Percentiles rank a stretch among this genome's conserved stretches.
Conservation (phyloP, 2,329 filamentous ascomycete species). For the Fusarium coffeatum region DNA sequence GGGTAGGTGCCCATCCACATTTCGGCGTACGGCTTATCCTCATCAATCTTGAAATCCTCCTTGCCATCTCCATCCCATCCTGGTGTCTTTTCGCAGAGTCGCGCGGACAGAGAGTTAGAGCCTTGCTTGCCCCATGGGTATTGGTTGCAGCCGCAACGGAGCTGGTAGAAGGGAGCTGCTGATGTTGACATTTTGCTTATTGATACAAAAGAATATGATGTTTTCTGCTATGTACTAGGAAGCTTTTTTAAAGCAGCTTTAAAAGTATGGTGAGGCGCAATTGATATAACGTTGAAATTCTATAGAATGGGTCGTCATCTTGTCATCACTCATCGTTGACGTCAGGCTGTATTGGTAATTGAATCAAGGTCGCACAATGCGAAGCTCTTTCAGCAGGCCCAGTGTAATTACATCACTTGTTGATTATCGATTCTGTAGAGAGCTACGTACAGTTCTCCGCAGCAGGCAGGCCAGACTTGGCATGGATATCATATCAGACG, state of each 20-base stretch:
- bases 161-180: conserved; percentile 55
- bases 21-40: conserved; percentile 70
- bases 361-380: conserved; percentile 7
- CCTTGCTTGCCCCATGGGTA: conserved; percentile 80
- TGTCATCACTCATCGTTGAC: conserved; percentile 44
- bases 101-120: conserved; percentile 72
- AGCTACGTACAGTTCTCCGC: conserved; percentile 11
- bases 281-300: conserved; percentile 4
- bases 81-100: conserved; percentile 72
- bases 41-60: conserved; percentile 69
- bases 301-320: conserved; percentile 26
- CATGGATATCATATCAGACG: neutral
- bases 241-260: too few species aligned
- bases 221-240: neutral
- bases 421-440: neutral
- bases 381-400: conserved; percentile 15
- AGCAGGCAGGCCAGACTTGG: conserved; percentile 8
- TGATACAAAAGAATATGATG: neutral
- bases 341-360: conserved; percentile 29
- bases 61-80: conserved; percentile 51
- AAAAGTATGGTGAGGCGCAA: neutral
- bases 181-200: conserved; percentile 34
- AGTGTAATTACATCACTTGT: conserved; percentile 36
- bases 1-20: conserved; percentile 86
- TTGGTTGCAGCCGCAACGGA: conserved; percentile 64